Percentiles rank a stretch among this genome's conserved stretches.
Evolutionary conservation across 1,284 basidiomycete species (phyloP).

Genomic region (Phylloporus sp.): DNA sequence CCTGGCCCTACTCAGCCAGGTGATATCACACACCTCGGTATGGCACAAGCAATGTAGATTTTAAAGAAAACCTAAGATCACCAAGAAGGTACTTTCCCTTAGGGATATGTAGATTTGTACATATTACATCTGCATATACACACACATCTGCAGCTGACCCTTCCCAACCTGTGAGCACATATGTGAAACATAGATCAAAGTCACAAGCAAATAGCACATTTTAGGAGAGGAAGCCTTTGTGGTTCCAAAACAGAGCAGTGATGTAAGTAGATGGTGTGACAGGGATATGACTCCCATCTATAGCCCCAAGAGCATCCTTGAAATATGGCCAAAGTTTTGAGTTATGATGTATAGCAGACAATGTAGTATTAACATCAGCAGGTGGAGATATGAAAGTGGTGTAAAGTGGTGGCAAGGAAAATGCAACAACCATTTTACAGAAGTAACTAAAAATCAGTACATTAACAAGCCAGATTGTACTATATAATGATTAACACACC

Average conservation of each 20-base stretch:
- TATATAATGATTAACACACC: too few relatives aligned
- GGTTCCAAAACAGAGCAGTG: background rate
- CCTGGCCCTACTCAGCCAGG: background rate
- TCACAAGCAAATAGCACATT: background rate
- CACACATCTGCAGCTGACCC: background rate
- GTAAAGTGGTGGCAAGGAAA: too few relatives aligned
- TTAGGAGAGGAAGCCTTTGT: background rate
- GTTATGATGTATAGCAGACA: too few relatives aligned
- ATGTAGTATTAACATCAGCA: too few relatives aligned
- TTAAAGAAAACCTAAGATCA: background rate
- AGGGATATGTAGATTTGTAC: background rate
- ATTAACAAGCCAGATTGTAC: too few relatives aligned
- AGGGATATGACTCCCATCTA: too few relatives aligned
- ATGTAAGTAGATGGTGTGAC: background rate
- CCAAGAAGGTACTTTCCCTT: background rate
- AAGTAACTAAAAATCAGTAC: too few relatives aligned
- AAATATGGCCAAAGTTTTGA: too few relatives aligned
- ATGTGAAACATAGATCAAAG: background rate
- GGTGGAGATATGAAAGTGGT: too few relatives aligned
- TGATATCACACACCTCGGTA: background rate
- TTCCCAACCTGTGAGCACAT: background rate
- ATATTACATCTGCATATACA: background rate
- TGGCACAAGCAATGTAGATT: background rate
- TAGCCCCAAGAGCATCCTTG: too few relatives aligned
- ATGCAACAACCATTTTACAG: too few relatives aligned